These are phyloP conservation scores for Magnolia sinica DNA, from an alignment of 164 flowering plant species.

Conservation along the genomic window DNA sequence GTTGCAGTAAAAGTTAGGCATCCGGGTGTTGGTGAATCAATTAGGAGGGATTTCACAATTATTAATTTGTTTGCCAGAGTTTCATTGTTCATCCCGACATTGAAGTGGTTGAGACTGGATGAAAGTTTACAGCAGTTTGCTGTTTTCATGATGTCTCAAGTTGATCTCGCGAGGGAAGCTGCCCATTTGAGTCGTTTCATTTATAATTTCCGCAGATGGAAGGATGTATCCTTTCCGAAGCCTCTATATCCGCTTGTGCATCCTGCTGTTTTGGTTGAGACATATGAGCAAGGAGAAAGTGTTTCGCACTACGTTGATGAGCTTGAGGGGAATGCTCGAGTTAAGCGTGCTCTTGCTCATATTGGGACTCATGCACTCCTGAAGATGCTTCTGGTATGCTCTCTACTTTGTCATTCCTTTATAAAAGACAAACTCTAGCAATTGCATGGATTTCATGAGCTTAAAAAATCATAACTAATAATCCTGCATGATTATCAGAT, in stretches of 20 bases:
- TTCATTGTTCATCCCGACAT: slow-evolving; percentile 56
- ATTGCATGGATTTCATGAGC: background rate
- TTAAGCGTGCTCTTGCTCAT: slow-evolving; percentile 76
- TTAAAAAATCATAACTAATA: background rate
- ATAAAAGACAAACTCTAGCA: background rate
- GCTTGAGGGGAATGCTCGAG: slow-evolving; percentile 52
- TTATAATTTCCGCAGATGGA: slow-evolving; percentile 82
- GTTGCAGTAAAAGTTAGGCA: slow-evolving; percentile 93
- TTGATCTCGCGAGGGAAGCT: slow-evolving; percentile 94
- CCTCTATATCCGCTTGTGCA: slow-evolving; percentile 86
- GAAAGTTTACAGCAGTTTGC: slow-evolving; percentile 91
- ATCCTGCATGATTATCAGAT: background rate
- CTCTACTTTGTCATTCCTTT: background rate
- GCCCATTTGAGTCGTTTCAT: slow-evolving; percentile 81
- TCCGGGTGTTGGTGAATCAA: slow-evolving; percentile 86
- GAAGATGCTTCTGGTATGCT: slow-evolving; percentile 82
- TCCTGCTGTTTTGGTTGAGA: slow-evolving; percentile 89
- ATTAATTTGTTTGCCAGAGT: slow-evolving; percentile 61
- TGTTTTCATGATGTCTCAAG: slow-evolving; percentile 92
- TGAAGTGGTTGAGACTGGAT: slow-evolving; percentile 82
- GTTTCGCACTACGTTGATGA: slow-evolving; percentile 72
- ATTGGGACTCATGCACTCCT: slow-evolving; percentile 88
- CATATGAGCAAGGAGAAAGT: slow-evolving; percentile 79
- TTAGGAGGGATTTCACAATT: slow-evolving; percentile 74
- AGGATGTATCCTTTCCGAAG: slow-evolving; percentile 82